Evolutionary conservation across 2,329 filamentous ascomycete species (phyloP).

Genomic region (Phyllosticta citribraziliensis): DNA sequence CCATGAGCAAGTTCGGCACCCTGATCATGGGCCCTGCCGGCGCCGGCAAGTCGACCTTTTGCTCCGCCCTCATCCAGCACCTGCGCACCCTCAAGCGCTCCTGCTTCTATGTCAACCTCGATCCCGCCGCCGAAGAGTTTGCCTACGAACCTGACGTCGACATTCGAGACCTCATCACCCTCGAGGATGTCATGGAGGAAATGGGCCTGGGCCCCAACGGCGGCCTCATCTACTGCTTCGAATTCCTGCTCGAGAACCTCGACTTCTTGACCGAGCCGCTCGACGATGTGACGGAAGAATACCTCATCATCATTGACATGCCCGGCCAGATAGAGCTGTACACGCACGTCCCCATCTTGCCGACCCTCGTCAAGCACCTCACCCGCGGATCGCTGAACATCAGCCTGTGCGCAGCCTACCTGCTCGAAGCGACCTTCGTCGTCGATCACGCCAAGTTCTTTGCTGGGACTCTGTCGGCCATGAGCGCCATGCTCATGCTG

Average conservation of each 20-base stretch:
- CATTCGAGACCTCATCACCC: slow-evolving; percentile 87
- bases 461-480: slow-evolving; percentile 85
- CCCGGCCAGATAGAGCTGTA: slow-evolving; percentile 98
- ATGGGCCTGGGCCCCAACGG: slow-evolving; percentile 84
- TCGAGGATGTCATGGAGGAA: slow-evolving; percentile 96
- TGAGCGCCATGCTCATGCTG: slow-evolving; percentile 98
- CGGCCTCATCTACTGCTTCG: slow-evolving; percentile 91
- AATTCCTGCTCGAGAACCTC: slow-evolving; percentile 88
- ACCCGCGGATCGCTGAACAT: slow-evolving; percentile 78
- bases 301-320: slow-evolving; percentile 97
- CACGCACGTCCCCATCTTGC: slow-evolving; percentile 89
- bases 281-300: slow-evolving; percentile 82
- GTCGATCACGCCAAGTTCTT: slow-evolving; percentile 97
- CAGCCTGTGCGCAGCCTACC: slow-evolving; percentile 83
- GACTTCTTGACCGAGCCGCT: slow-evolving; percentile 83
- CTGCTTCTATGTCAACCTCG: slow-evolving; percentile 95
- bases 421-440: slow-evolving; percentile 92
- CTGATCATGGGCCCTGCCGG: slow-evolving; percentile 95
- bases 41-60: slow-evolving; percentile 96
- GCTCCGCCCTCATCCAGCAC: slow-evolving; percentile 84
- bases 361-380: slow-evolving; percentile 71
- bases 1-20: slow-evolving; percentile 88
- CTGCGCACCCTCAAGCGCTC: slow-evolving; percentile 85
- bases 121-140: slow-evolving; percentile 89
- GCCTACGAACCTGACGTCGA: slow-evolving; percentile 86